phyloP scores from a whole-genome alignment of 441 rosid species.

The Populus hybrid region DNA sequence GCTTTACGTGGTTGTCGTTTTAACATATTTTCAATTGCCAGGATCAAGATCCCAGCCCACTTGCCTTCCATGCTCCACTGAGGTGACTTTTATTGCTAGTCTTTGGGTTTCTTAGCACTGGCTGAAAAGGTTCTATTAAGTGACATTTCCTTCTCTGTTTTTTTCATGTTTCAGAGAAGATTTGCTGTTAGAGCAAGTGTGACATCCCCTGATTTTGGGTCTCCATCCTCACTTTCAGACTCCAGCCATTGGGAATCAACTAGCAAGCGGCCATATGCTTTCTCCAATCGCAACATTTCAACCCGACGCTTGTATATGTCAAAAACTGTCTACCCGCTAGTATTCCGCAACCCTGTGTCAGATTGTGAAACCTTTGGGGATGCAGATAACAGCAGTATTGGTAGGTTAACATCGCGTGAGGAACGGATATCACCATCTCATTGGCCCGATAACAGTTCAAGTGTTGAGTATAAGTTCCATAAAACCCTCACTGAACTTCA shows the following conservation, averaged over 20 bases:
- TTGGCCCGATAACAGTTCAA: constrained; percentile 43
- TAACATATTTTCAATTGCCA: constrained; percentile 26
- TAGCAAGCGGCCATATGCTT: constrained; percentile 38
- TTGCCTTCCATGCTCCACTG: constrained; percentile 43
- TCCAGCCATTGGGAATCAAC: constrained; percentile 49
- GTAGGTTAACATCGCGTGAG: constrained; percentile 46
- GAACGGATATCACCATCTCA: constrained; percentile 46
- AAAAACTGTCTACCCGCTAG: constrained; percentile 65
- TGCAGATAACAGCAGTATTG: constrained; percentile 38
- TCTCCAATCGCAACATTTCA: constrained; percentile 36
- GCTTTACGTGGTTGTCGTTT: background rate
- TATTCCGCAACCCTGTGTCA: constrained; percentile 81
- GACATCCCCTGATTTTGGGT: constrained; percentile 56
- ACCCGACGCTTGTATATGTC: constrained; percentile 49
- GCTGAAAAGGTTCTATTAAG: constrained; percentile 7
- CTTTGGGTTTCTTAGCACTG: constrained; percentile 12
- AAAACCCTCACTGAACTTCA: constrained; percentile 46
- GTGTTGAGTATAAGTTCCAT: constrained; percentile 46
- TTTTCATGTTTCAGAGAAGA: constrained; percentile 44
- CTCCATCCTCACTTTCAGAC: constrained; percentile 58
- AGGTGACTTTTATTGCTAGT: constrained; percentile 37
- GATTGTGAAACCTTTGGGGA: constrained; percentile 50
- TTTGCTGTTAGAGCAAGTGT: constrained; percentile 32
- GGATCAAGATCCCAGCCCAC: constrained; percentile 46
- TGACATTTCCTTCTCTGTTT: constrained; percentile 2